Percentiles rank a stretch among this genome's conserved stretches.
phyloP scores from a whole-genome alignment of 163 green algal genomes.

The Coccomyxa subellipsoidea region DNA sequence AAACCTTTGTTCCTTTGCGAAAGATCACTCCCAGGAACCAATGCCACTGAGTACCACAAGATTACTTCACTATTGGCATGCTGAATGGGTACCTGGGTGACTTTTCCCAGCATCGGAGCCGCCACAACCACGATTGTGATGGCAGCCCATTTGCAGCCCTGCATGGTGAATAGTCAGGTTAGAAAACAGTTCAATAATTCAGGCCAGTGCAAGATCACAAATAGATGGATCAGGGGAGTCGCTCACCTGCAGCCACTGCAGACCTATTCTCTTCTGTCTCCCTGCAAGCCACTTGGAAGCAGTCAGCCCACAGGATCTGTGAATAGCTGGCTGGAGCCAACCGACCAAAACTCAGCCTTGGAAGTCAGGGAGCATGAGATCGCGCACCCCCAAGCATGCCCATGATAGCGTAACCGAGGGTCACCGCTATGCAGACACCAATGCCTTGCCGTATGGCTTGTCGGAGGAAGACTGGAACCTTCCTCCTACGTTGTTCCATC shows the following conservation, averaged over 20 bases:
- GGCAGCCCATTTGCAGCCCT: conserved; percentile 30
- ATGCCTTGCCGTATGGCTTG: conserved; percentile 21
- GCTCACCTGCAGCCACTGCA: conserved; percentile 21
- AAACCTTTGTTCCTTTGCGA: too few species aligned
- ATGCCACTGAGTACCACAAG: background rate
- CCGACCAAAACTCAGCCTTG: too few species aligned
- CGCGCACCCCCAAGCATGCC: background rate
- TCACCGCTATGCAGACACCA: conserved; percentile 18
- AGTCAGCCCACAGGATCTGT: too few species aligned
- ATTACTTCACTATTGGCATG: too few species aligned
- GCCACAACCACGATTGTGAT: conserved; percentile 30
- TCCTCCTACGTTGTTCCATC: background rate
- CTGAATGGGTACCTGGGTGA: background rate
- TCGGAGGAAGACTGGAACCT: conserved; percentile 7
- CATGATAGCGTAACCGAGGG: conserved; percentile 11
- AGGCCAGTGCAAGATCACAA: background rate
- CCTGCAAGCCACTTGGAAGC: conserved; percentile 5
- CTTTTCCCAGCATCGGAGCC: conserved; percentile 13
- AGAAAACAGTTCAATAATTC: background rate
- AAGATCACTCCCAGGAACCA: background rate
- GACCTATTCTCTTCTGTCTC: background rate
- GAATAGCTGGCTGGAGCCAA: too few species aligned
- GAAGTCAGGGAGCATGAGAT: background rate
- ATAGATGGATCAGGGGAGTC: background rate
- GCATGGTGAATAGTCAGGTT: background rate